Evolutionary conservation across 129 eudicot genomes (phyloP), one percentile per base, ranked within the genome.

Genomic region (Calendula officinalis): DNA sequence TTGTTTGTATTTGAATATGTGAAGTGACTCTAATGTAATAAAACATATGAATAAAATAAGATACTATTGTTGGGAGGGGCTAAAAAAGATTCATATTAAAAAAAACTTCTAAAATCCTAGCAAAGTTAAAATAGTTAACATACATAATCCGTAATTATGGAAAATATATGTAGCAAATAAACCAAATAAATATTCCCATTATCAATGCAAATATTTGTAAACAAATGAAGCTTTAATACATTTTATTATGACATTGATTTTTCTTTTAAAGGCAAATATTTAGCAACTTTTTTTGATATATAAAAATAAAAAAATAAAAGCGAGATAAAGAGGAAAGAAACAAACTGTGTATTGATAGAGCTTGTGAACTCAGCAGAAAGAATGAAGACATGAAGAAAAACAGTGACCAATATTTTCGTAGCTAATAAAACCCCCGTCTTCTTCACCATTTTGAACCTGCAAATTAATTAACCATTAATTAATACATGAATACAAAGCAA

Each of bases 361-460:
- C 54, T 48, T 56, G 43, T 55, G 60, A 49, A 73, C 1, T 56
- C 37, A 4, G 30, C 45, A 30, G 61, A 45, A 65, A 42, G 39
- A 33, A 57, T 14, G 53, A 65, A 3, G 32, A 46, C 17, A 35
- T 52, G 64, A 57, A 72, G 48, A 62, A 71, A 30, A 38, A 42
- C 32, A 48, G 43, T 59, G 9, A 65, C 38, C 3, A 64, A 30
- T 22, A 66, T 6, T 39, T 60, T 64, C 3, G 39, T 42, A 17
- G 16, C 64, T 56, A 65, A 47, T n/a, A 56, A 8, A 60, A 46
- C 53, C 14, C 46, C 60, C 53, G 46, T 65, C 67, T 38, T 65
- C 62, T 39, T 65, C 12, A 13, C 62, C 72, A 65, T 65, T 56
- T 3, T 5, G 10, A 38, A 46, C 72, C 78, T 57, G 78, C 78